Percentiles rank a stretch among this genome's conserved stretches.
phyloP scores from a whole-genome alignment of 306 rosid species.

The Dalbergia cultrata region DNA sequence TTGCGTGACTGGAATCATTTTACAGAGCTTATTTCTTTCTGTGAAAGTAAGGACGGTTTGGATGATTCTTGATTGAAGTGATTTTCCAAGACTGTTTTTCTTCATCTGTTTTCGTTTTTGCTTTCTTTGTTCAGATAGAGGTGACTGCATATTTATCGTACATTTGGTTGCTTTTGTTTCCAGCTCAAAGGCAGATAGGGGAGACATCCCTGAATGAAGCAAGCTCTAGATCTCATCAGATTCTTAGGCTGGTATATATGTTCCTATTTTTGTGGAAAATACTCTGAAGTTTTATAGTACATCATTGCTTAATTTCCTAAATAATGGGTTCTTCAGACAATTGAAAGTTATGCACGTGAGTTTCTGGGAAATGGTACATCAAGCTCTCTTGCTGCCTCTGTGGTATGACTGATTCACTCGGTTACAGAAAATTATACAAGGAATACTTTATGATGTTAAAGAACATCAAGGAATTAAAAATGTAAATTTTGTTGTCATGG shows the following conservation, averaged over 20 bases:
- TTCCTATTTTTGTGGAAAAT: slow-evolving; percentile 16
- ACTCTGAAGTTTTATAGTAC: slow-evolving; percentile 8
- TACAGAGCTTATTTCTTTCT: slow-evolving; percentile 76
- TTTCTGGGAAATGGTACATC: slow-evolving; percentile 76
- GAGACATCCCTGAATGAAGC: slow-evolving; percentile 93
- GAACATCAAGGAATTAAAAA: slow-evolving; percentile 25
- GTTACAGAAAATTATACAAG: not conserved
- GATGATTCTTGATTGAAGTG: slow-evolving; percentile 38
- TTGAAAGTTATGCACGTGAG: slow-evolving; percentile 89
- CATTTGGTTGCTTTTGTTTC: slow-evolving; percentile 29
- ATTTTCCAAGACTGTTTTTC: slow-evolving; percentile 19
- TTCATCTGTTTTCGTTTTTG: slow-evolving; percentile 18
- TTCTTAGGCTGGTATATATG: slow-evolving; percentile 79
- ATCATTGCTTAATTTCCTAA: slow-evolving; percentile 35
- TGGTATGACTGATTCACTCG: slow-evolving; percentile 62
- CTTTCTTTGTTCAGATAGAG: slow-evolving; percentile 28
- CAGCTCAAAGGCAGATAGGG: slow-evolving; percentile 97
- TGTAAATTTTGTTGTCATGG: slow-evolving; percentile 28
- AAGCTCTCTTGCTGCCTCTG: slow-evolving; percentile 86
- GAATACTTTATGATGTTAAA: slow-evolving; percentile 19
- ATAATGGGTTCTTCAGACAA: slow-evolving; percentile 61
- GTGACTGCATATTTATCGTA: slow-evolving; percentile 28
- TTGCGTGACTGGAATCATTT: slow-evolving; percentile 84
- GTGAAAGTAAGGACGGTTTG: slow-evolving; percentile 71
- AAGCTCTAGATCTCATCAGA: slow-evolving; percentile 99